Base-by-base conservation (phyloP, 1,284 basidiomycete genomes). In the Ganoderma lucidum region DNA sequence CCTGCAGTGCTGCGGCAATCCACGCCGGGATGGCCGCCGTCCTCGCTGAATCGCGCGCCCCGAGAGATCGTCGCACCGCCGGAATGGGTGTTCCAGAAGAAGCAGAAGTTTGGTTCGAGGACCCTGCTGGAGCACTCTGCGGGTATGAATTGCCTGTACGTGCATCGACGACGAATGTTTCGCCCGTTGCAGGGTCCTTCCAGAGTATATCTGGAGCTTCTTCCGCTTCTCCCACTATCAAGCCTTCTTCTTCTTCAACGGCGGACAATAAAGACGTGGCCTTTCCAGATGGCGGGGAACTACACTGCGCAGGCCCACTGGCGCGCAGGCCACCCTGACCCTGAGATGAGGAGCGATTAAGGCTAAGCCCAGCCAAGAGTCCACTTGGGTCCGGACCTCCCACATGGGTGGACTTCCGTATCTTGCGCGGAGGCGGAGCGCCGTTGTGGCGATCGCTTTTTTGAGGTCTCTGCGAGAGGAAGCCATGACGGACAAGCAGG, bases 401-500 rank as follows among this genome's bases (percentile, higher is more conserved):
- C 17, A n/a, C 37, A 14, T 53, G 65, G 12, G 30, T 55, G 2
- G 73, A 41, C 66, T 67, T 78, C 48, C 74, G 71, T 65, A 65
- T 75, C 68, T 80, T 80, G 39, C 71, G 65, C 15, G 74, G 72
- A 4, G 71, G 69, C 3, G 72, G 44, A 1, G 51, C 23, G 6
- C 30, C 48, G 14, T n/a, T 28, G 41, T 51, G 17, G n/a, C 53
- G 28, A 15, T 8, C 39, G 19, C 14, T 8, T 30, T 55, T 35
- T 41, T 63, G 30, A 35, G 45, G 51, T 19, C 35, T 53, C 6
- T 62, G 32, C 6, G 44, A n/a, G 61, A 81, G 71, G 80, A 94
- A 95, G 1, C 88, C 88, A 77, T 96, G 86, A 68, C 85, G 84
- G 58, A 81, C 75, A 41, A 97, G 84, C 78, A 95, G 95, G 6